A percentile compares a stretch with the other conserved stretches of the same genome.
phyloP scores from a whole-genome alignment of 441 rosid species.

The Gossypium lobatum region DNA sequence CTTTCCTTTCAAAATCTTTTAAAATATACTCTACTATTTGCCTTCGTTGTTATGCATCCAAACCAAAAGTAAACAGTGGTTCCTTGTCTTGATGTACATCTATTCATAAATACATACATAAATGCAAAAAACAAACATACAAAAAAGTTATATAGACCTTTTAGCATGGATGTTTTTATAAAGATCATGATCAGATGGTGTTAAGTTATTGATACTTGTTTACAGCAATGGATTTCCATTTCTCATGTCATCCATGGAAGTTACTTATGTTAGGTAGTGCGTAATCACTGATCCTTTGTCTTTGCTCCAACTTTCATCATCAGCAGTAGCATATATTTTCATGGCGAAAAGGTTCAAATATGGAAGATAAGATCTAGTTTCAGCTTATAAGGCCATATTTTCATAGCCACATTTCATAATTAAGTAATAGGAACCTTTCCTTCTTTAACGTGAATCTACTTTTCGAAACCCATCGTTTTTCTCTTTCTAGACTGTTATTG shows the following conservation, averaged over 20 bases:
- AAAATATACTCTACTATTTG: too few relatives aligned
- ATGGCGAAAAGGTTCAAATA: not conserved
- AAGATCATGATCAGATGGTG: too few relatives aligned
- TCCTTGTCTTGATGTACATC: not conserved
- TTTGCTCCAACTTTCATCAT: not conserved
- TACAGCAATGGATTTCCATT: not conserved
- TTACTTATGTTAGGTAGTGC: not conserved
- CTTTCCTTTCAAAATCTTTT: not conserved
- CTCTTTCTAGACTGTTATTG: not conserved
- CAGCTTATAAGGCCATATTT: not conserved
- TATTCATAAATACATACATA: too few relatives aligned
- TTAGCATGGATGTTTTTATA: too few relatives aligned
- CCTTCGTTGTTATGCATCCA: not conserved
- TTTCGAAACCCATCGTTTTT: not conserved
- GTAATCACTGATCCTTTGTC: not conserved
- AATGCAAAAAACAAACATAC: too few relatives aligned
- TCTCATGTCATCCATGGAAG: not conserved
- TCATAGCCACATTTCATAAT: not conserved
- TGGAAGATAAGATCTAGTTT: not conserved
- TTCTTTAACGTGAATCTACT: not conserved
- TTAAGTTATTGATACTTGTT: not conserved
- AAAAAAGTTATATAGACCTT: too few relatives aligned
- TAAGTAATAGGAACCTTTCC: not conserved
- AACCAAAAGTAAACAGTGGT: not conserved
- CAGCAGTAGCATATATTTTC: not conserved